Evolutionary conservation across 2,329 filamentous ascomycete species (phyloP).

Genomic region (Laburnicola sp.): DNA sequence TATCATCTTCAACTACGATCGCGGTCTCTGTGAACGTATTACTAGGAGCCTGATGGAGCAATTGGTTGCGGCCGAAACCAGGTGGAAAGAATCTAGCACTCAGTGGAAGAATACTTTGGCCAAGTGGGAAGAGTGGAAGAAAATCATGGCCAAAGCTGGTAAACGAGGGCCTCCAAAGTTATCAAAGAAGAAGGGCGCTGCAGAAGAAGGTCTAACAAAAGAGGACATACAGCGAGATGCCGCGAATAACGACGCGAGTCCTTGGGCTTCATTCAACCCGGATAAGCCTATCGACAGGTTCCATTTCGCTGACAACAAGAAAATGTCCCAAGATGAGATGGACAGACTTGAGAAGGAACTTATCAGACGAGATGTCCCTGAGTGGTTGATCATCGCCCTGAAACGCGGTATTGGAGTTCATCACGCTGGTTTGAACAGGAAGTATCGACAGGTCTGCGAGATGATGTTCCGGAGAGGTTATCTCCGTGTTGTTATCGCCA

Average conservation of each 20-base stretch:
- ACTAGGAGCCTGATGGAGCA: slow-evolving; percentile 56
- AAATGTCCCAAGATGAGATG: slow-evolving; percentile 62
- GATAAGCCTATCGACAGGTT: slow-evolving; percentile 65
- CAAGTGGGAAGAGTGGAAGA: slow-evolving; percentile 62
- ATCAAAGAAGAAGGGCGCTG: slow-evolving; percentile 49
- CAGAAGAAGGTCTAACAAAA: slow-evolving; percentile 56
- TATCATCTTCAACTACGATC: slow-evolving; percentile 77
- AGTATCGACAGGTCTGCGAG: slow-evolving; percentile 73
- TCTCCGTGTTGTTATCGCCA: slow-evolving; percentile 71
- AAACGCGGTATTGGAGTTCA: slow-evolving; percentile 73
- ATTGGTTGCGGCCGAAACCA: slow-evolving; percentile 58
- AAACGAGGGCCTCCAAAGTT: slow-evolving; percentile 40
- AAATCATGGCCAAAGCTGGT: slow-evolving; percentile 47
- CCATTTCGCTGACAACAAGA: slow-evolving; percentile 67
- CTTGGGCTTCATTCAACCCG: slow-evolving; percentile 68
- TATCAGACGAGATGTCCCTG: slow-evolving; percentile 53
- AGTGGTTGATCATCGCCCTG: slow-evolving; percentile 63
- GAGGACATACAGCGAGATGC: slow-evolving; percentile 61
- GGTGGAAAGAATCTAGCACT: slow-evolving; percentile 60
- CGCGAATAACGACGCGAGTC: slow-evolving; percentile 58
- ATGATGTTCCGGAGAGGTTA: slow-evolving; percentile 75
- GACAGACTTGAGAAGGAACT: slow-evolving; percentile 58
- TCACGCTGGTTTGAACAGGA: slow-evolving; percentile 77
- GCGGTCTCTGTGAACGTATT: slow-evolving; percentile 64
- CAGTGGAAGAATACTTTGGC: slow-evolving; percentile 65